These are phyloP conservation scores for Senna tora DNA, from an alignment of 306 rosid genomes.

Conservation along the genomic window DNA sequence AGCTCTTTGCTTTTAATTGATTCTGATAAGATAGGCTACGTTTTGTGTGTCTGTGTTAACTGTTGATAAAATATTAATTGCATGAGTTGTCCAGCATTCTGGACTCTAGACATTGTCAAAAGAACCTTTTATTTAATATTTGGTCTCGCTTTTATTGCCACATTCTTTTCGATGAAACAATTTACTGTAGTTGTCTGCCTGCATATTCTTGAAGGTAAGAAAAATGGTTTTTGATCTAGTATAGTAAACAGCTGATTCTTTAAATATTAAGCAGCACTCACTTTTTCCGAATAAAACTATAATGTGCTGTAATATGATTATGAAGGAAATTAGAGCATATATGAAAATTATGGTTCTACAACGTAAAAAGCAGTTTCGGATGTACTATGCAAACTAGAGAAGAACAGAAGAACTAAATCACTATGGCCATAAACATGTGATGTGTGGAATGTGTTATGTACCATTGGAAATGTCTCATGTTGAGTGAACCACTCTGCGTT, in stretches of 20 bases:
- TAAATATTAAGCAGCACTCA: background rate
- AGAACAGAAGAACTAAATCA: background rate
- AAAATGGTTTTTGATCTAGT: no score
- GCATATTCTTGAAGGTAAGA: no score
- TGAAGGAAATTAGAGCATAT: no score
- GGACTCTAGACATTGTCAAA: background rate
- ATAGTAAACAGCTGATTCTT: background rate
- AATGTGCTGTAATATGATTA: no score
- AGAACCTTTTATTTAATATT: no score
- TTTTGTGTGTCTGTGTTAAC: no score
- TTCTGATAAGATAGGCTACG: background rate
- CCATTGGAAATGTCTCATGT: background rate
- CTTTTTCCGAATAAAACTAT: background rate
- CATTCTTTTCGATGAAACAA: no score
- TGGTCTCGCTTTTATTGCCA: no score
- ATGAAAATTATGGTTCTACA: no score
- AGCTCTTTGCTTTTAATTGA: background rate
- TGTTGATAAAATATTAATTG: background rate
- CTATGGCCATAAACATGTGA: background rate
- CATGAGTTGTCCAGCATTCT: conserved; percentile 1
- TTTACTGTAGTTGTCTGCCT: no score
- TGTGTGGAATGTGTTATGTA: no score
- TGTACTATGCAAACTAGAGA: no score
- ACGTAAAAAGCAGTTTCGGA: background rate
- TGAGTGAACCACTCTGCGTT: background rate